Percentiles rank a stretch among this genome's conserved stretches.
These are phyloP conservation scores for Elaeagnus macrophylla DNA, from an alignment of 306 rosid species.

Conservation along the genomic window DNA sequence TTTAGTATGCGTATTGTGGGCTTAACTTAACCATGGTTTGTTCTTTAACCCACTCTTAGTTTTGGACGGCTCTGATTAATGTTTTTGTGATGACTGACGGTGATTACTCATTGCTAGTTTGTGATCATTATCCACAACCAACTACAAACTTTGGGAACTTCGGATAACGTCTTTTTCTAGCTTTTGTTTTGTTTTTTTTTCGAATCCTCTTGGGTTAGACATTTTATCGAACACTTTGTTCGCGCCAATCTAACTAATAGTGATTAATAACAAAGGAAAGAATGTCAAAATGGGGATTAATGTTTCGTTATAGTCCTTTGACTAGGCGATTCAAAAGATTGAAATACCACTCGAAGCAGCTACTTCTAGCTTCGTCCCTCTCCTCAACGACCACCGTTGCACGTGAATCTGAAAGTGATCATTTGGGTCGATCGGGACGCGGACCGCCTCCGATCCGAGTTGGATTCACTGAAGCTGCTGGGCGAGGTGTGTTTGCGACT, in stretches of 20 bases:
- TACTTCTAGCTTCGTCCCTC: slow-evolving; percentile 11
- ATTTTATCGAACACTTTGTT: too few species aligned
- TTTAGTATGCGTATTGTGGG: too few species aligned
- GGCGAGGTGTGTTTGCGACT: slow-evolving; percentile 78
- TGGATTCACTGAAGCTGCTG: slow-evolving; percentile 49
- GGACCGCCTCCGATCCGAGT: slow-evolving; percentile 72
- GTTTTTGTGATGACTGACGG: not conserved
- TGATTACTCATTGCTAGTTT: not conserved
- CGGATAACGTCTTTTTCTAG: not conserved
- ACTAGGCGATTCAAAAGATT: slow-evolving; percentile 22
- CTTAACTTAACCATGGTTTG: too few species aligned
- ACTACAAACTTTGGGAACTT: not conserved
- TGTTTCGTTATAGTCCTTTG: slow-evolving; percentile 25
- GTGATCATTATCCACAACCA: slow-evolving; percentile 1
- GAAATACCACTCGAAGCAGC: slow-evolving; percentile 8
- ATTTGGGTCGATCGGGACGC: slow-evolving; percentile 22
- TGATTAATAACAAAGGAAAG: not conserved
- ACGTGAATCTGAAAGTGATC: slow-evolving; percentile 1
- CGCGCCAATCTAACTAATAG: too few species aligned
- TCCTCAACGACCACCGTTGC: slow-evolving; percentile 14
- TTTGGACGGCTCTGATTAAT: too few species aligned
- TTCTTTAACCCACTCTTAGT: too few species aligned
- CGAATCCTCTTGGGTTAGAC: too few species aligned
- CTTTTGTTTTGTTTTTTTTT: not conserved
- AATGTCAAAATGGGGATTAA: slow-evolving; percentile 24